Evolutionary conservation across 495 filamentous ascomycete genomes (phyloP), one percentile per base, ranked within the genome.

Genomic region (Emericellopsis terricola): DNA sequence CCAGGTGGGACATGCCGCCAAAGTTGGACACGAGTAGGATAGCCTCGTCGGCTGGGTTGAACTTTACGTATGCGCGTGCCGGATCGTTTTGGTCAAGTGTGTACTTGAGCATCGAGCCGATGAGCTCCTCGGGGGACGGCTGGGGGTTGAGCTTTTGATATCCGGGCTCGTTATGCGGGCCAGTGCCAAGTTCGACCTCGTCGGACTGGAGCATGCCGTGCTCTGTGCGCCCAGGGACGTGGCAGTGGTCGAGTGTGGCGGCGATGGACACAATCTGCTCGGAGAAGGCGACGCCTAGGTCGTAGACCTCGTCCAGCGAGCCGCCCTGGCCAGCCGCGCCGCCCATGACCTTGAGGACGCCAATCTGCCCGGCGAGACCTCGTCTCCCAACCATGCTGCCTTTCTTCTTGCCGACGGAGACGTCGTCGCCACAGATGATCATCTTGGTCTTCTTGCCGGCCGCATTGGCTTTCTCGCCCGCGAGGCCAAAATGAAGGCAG

Each of bases 141-240:
- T 63, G 60, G 0, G 71, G 71, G 0, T 60, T 55, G 21, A 73
- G 46, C 46, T 67, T 69, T 48, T 52, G 53, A 46, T 70, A 62
- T 15, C 67, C 61, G 2, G 71, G 71, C 45, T 76, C 71, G 45
- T 76, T 76, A 39, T 76, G 71, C 18, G 71, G 69, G 11, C 71
- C 69, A 23, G 70, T 72, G 3, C 71, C 71, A 13, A 74, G 56
- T 34, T 70, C 69, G 37, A 69, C 44, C 24, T 62, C 59, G 38
- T 68, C 51, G 11, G 51, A 50, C 6, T 45, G 41, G 6, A 72
- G 53, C 4, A 53, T 51, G 4, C 62, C 64, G 40, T 71, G 65
- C 23, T 72, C 67, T 18, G 64, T 50, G 37, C 69, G 53, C 0
- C 69, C 71, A 1, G 69, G 71, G 9, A 76, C 71, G 41, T 76